Conservation (phyloP, 2,329 filamentous ascomycete genomes). For the Arthrobotrys iridis region DNA sequence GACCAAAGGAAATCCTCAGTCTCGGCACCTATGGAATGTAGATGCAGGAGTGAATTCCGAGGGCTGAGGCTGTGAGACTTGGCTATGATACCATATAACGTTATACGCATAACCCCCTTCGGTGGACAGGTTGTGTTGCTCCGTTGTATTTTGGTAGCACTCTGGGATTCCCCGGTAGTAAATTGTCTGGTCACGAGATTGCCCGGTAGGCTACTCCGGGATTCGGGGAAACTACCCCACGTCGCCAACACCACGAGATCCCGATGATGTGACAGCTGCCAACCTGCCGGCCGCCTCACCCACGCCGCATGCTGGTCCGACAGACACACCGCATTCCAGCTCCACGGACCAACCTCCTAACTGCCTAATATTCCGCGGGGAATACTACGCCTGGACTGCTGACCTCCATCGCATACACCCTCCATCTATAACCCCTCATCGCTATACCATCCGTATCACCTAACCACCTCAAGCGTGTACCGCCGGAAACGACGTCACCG, state of each 20-base stretch:
- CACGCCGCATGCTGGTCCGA: not conserved
- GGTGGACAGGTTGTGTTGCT: not conserved
- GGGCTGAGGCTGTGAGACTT: slow-evolving; percentile 13
- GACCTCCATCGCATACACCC: slow-evolving; percentile 1
- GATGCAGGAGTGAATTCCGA: not conserved
- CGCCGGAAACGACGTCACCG: slow-evolving; percentile 9
- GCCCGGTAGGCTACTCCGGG: slow-evolving; percentile 14
- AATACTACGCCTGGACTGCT: slow-evolving; percentile 2
- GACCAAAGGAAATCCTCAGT: not conserved
- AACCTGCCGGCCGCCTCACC: not conserved
- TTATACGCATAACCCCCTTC: not conserved
- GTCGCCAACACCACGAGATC: slow-evolving; percentile 33
- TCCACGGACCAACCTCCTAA: not conserved
- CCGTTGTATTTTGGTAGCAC: not conserved
- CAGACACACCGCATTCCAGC: slow-evolving; percentile 9
- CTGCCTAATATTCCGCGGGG: not conserved
- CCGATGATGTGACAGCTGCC: slow-evolving; percentile 16
- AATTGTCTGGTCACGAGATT: not conserved
- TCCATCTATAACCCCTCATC: not conserved
- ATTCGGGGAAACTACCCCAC: slow-evolving; percentile 15
- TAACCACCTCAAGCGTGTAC: not conserved
- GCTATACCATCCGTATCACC: slow-evolving; percentile 4
- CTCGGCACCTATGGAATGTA: slow-evolving; percentile 17
- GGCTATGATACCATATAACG: slow-evolving; percentile 18
- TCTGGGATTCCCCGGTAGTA: not conserved